Evolutionary conservation across 2,329 filamentous ascomycete genomes (phyloP), one percentile per base, ranked within the genome.

Genomic region (Paecilomyces dactylethromorphus): DNA sequence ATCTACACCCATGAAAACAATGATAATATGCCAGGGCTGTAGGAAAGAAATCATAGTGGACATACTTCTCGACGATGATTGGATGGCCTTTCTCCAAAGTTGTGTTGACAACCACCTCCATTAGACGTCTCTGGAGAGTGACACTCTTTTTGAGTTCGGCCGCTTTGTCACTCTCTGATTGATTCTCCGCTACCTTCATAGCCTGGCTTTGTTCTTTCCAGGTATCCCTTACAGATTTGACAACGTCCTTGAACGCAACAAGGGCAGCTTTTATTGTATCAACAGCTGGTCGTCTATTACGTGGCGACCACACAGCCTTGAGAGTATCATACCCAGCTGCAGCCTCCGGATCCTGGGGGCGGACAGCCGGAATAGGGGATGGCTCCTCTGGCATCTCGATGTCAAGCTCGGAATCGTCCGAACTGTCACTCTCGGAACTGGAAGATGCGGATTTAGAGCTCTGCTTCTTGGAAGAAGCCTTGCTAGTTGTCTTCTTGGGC

Each of bases 281-380:
- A 15, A 77, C 73, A 57, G 76, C 73, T 21, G 80, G 74, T 32
- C 75, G 70, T 60, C 78, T 79, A 62, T 81, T 82, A 60, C 80
- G 80, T 53, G 82, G 80, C 54, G 78, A 80, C 84, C 85, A 87
- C 11, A 86, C 79, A 31, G 84, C 83, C 68, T 84, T 83, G 58
- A 86, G 80, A 10, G 82, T 78, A 66, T 87, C 84, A 69, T 86
- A 87, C 57, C 79, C 77, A 13, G 80, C 79, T 51, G 78, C 82
- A 64, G 76, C 80, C 60, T 81, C 74, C 4, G 81, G 78, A 53
- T 83, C 81, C 39, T 74, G 77, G 10, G 84, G 81, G 26, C 84
- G 77, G 58, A 74, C 73, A 21, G 75, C 64, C 11, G 84, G 81
- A 7, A 86, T 70, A 22, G 85, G 85, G 15, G 82, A 83, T 15